Percentiles rank a stretch among this genome's conserved stretches.
phyloP scores from a whole-genome alignment of 2,329 filamentous ascomycete species.

The Albifimbria verrucaria region DNA sequence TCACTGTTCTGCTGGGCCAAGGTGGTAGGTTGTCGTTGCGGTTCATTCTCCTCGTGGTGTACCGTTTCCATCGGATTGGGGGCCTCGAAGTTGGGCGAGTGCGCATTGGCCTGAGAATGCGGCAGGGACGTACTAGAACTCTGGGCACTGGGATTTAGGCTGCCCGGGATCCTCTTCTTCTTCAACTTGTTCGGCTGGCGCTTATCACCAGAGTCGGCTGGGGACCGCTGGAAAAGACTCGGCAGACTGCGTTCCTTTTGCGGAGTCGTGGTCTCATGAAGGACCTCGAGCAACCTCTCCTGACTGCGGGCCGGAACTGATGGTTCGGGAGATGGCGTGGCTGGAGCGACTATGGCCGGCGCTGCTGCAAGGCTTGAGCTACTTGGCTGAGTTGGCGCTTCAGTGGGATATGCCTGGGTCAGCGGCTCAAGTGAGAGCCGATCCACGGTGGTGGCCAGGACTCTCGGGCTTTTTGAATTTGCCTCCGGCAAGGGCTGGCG shows the following conservation, averaged over 20 bases:
- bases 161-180: slow-evolving; percentile 77
- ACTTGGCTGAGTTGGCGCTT: slow-evolving; percentile 17
- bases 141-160: slow-evolving; percentile 80
- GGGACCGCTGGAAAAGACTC: slow-evolving; percentile 68
- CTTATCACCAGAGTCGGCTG: slow-evolving; percentile 56
- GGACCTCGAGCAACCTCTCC: slow-evolving; percentile 42
- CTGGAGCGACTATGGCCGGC: slow-evolving; percentile 16
- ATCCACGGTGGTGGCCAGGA: slow-evolving; percentile 23
- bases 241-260: slow-evolving; percentile 65
- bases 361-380: slow-evolving; percentile 26
- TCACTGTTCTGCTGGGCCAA: slow-evolving; percentile 21
- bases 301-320: slow-evolving; percentile 42
- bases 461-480: slow-evolving; percentile 54
- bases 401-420: slow-evolving; percentile 27
- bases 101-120: slow-evolving; percentile 35
- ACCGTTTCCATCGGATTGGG: slow-evolving; percentile 43
- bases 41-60: slow-evolving; percentile 14
- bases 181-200: slow-evolving; percentile 85
- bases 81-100: slow-evolving; percentile 44
- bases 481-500: slow-evolving; percentile 65
- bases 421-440: slow-evolving; percentile 35
- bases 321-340: slow-evolving; percentile 21
- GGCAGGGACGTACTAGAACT: slow-evolving; percentile 79
- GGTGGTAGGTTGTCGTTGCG: slow-evolving; percentile 10
- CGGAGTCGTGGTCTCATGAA: slow-evolving; percentile 47